Conservation (phyloP, 495 filamentous ascomycete genomes). For the Trichoderma orchidacearum region DNA sequence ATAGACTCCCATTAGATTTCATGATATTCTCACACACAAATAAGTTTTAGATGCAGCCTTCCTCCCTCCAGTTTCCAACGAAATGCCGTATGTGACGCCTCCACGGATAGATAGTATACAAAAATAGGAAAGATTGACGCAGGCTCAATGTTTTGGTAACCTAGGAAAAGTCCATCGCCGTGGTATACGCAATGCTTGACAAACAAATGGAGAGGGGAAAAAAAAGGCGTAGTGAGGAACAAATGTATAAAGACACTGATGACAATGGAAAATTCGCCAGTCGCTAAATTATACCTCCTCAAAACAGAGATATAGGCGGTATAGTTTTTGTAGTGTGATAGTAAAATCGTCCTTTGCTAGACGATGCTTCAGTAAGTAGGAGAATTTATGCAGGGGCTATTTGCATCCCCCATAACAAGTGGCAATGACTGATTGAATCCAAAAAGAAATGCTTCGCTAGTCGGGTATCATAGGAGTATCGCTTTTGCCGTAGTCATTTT, state of each 20-base stretch:
- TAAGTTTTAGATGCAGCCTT: neutral
- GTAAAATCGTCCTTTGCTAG: neutral
- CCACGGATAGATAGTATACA: neutral
- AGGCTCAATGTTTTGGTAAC: neutral
- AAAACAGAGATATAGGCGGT: neutral
- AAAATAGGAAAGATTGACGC: neutral
- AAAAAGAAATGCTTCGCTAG: neutral
- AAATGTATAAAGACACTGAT: neutral
- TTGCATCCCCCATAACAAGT: neutral
- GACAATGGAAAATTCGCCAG: no score
- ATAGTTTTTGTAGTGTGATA: no score
- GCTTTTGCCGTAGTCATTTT: no score
- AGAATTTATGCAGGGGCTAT: neutral
- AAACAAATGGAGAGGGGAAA: neutral
- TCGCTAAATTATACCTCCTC: no score
- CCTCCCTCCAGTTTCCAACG: neutral
- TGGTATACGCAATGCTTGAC: neutral
- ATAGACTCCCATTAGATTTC: neutral
- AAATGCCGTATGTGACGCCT: neutral
- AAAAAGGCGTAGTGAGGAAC: neutral
- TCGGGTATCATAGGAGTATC: neutral
- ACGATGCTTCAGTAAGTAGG: neutral
- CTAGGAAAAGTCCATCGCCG: neutral
- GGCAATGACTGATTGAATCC: neutral
- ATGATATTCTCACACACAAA: neutral